phyloP scores from a whole-genome alignment of 345 rosid species.

The Eucalyptus paniculata region DNA sequence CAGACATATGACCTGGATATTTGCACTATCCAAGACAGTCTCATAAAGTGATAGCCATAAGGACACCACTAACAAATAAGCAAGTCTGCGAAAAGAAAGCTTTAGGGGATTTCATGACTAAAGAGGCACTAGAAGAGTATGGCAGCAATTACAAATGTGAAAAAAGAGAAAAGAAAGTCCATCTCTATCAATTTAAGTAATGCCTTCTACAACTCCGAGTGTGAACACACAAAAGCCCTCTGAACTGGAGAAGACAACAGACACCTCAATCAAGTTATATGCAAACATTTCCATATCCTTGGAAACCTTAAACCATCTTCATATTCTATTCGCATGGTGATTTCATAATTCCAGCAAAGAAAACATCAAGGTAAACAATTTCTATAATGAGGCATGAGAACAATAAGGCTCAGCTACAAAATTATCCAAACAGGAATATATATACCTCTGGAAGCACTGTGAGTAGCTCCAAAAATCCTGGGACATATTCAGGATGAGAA shows the following conservation, averaged over 20 bases:
- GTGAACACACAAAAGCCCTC: background rate
- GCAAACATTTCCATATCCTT: background rate
- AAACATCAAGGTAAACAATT: background rate
- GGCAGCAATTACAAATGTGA: background rate
- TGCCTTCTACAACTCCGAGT: background rate
- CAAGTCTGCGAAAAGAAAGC: background rate
- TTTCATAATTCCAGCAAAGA: background rate
- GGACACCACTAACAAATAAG: background rate
- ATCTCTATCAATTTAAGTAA: background rate
- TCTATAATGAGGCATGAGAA: background rate
- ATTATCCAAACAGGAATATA: background rate
- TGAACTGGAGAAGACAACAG: background rate
- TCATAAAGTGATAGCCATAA: background rate
- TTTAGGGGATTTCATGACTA: background rate
- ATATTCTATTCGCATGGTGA: background rate
- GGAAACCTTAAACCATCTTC: background rate
- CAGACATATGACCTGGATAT: background rate
- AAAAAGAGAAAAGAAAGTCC: background rate
- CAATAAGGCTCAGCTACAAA: background rate
- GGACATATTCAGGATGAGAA: constrained; percentile 80
- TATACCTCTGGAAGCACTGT: constrained; percentile 95
- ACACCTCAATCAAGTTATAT: background rate
- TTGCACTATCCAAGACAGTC: background rate
- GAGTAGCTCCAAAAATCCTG: constrained; percentile 95
- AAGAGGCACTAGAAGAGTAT: background rate